Base-by-base conservation (phyloP, 257 asterid species). In the Solanum sitiens region DNA sequence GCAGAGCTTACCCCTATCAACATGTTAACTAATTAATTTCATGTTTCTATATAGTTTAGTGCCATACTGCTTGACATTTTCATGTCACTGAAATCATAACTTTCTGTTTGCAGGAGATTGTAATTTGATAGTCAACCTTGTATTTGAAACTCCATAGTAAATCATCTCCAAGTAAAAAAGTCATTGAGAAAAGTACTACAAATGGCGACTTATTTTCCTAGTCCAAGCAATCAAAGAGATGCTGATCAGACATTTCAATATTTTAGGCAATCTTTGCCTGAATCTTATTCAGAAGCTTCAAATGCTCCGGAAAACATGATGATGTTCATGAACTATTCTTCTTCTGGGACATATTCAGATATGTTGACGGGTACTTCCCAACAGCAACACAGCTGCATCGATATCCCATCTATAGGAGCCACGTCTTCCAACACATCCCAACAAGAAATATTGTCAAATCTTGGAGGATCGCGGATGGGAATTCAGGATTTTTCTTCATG, bases 171-270 rank as follows among this genome's bases (percentile, higher is more conserved):
- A 59, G 39, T 45, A 76, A 45, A 89, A 42, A 25, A 74, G 65
- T 40, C 86, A 89, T 37, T 61, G 71, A 83, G 70, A 2, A 76
- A n/a, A 20, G 45, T 35, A 77, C 63, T 8, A 33, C 63, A 88
- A 82, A 94, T 95, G 99, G 94, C 94, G 20, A 87, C 95, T 56
- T 94, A 90, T 86, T 91, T 92, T 75, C 94, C 98, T 3, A 89
- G 88, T 90, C 86, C 94, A 73, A 93, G 90, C 90, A 90, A 90
- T 87, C 94, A 91, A 88, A 92, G 93, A 79, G 94, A 94, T 35
- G 83, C 92, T 39, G 89, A 67, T 67, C 73, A 92, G 42, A 91
- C 94, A 45, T 87, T 94, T 91, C 92, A 92, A 88, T 92, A 95
- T 86, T 87, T 88, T 27, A 91, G 95, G 92, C 94, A 92, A 85